Percentiles rank a stretch among this genome's conserved stretches.
Evolutionary conservation across 352 stramenopile species (phyloP).

Genomic region (Thraustotheca clavata): DNA sequence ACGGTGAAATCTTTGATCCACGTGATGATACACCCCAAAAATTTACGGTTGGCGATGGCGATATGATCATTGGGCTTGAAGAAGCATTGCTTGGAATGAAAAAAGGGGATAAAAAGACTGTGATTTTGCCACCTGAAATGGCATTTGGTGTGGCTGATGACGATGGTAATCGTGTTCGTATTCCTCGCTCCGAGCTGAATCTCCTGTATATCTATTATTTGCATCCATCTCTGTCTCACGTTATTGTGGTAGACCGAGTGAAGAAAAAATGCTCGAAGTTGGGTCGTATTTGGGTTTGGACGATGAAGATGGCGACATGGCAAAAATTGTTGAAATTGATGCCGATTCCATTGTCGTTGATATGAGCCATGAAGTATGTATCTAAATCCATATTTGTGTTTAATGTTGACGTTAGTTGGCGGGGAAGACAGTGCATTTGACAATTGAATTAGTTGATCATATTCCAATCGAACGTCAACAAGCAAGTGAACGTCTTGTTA

Average conservation of each 20-base stretch:
- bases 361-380: conserved; percentile 25
- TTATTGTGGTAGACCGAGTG: conserved; percentile 32
- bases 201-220: conserved; percentile 29
- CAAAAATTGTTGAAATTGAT: conserved; percentile 58
- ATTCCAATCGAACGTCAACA: conserved; percentile 36
- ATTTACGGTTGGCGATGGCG: conserved; percentile 62
- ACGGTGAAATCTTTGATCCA: conserved; percentile 46
- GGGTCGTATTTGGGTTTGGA: conserved; percentile 51
- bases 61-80: conserved; percentile 65
- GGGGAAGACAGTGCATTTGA: conserved; percentile 68
- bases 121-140: conserved; percentile 44
- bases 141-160: conserved; percentile 60
- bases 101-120: conserved; percentile 54
- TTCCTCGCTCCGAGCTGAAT: conserved; percentile 66
- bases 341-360: conserved; percentile 67
- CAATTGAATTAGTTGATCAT: conserved; percentile 60
- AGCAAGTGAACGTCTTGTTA: conserved; percentile 48
- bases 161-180: conserved; percentile 33
- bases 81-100: conserved; percentile 53
- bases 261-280: conserved; percentile 55
- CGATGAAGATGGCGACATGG: conserved; percentile 37
- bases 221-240: not conserved
- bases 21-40: conserved; percentile 44
- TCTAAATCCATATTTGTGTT: not conserved
- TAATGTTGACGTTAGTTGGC: conserved; percentile 30